phyloP scores from a whole-genome alignment of 768 basidiomycete species.

The Pulveroboletus ravenelii region DNA sequence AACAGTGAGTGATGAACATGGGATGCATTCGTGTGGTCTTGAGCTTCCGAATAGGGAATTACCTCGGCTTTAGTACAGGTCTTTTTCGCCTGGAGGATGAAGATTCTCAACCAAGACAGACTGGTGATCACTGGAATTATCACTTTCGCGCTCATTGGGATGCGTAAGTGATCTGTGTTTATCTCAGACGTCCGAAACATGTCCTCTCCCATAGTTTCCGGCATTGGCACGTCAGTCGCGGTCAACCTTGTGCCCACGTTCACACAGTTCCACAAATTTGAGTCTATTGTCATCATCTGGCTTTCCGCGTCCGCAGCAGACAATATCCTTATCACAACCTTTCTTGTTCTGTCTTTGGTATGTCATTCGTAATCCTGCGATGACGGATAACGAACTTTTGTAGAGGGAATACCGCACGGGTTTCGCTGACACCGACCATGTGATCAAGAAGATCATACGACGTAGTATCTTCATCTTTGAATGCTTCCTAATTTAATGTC shows the following conservation, averaged over 20 bases:
- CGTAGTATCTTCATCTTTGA: constrained; percentile 10
- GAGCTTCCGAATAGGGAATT: constrained; percentile 16
- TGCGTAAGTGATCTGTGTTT: constrained; percentile 10
- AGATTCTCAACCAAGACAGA: constrained; percentile 13
- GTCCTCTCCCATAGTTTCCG: constrained; percentile 19
- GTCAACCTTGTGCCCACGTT: constrained; percentile 26
- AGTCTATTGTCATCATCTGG: constrained; percentile 37
- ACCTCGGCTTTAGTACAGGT: constrained; percentile 25
- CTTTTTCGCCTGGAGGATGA: constrained; percentile 29
- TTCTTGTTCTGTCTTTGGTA: constrained; percentile 42
- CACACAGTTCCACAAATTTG: constrained; percentile 27
- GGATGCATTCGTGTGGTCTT: not conserved
- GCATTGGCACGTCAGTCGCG: constrained; percentile 31
- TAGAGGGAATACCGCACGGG: constrained; percentile 37
- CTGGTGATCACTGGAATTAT: constrained; percentile 10
- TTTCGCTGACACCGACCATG: constrained; percentile 34
- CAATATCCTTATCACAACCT: constrained; percentile 44
- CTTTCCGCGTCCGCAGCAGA: constrained; percentile 40
- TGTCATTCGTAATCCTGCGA: constrained; percentile 5
- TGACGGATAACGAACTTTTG: not conserved
- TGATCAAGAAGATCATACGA: constrained; percentile 35
- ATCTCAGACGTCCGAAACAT: not conserved
- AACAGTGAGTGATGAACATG: constrained; percentile 14
- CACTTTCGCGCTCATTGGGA: constrained; percentile 15
- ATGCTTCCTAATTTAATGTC: not conserved